Evolutionary conservation across 345 rosid genomes (phyloP).

Genomic region (Cardiospermum halicacabum): DNA sequence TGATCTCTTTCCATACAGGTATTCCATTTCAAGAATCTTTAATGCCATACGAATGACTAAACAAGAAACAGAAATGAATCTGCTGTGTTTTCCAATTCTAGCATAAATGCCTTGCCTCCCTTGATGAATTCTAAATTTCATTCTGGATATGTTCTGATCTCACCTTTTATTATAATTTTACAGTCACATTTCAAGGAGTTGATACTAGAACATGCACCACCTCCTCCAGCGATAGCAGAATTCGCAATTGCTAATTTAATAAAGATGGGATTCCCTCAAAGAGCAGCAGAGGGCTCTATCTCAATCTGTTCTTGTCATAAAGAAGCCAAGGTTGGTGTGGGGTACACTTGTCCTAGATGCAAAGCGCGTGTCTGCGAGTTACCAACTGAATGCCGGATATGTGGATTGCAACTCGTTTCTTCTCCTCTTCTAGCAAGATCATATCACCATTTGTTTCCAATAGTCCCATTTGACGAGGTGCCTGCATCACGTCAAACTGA

Average conservation of each 20-base stretch:
- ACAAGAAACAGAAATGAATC: not conserved
- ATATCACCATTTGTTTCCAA: constrained; percentile 93
- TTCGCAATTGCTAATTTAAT: constrained; percentile 77
- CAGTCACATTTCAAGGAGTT: constrained; percentile 82
- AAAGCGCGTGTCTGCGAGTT: constrained; percentile 86
- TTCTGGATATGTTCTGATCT: not conserved
- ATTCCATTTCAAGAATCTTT: not conserved
- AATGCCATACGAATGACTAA: too few relatives aligned
- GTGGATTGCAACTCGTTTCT: constrained; percentile 92
- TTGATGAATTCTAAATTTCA: not conserved
- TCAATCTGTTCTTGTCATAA: constrained; percentile 90
- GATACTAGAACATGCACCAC: constrained; percentile 86
- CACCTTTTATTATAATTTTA: not conserved
- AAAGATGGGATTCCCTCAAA: constrained; percentile 93
- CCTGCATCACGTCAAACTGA: constrained; percentile 32
- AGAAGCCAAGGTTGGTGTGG: constrained; percentile 77
- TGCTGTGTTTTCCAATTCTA: not conserved
- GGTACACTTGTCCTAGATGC: constrained; percentile 92
- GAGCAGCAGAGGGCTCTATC: constrained; percentile 72
- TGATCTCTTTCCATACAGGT: not conserved
- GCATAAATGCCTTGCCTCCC: not conserved
- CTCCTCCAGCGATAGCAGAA: constrained; percentile 95
- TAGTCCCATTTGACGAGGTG: constrained; percentile 72
- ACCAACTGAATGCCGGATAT: constrained; percentile 77
- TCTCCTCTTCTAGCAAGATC: constrained; percentile 96